Percentiles rank a stretch among this genome's conserved stretches.
These are phyloP conservation scores for Trichoderma harzianum DNA, from an alignment of 2,329 filamentous ascomycete species.

Conservation along the genomic window DNA sequence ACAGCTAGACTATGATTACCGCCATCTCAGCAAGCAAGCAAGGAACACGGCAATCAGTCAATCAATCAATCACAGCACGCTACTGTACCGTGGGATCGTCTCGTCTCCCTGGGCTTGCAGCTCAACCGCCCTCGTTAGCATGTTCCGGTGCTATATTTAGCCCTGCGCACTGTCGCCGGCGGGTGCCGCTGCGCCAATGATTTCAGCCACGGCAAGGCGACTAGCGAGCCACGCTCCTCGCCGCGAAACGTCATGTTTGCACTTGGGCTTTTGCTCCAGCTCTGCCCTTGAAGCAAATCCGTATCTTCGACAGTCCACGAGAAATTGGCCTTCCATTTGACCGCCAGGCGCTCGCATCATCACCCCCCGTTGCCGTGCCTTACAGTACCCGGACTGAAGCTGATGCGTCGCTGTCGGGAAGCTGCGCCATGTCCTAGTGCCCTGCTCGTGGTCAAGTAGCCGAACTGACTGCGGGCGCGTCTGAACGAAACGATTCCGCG, in stretches of 20 bases:
- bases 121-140: not conserved
- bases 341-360: not conserved
- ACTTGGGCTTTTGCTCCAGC: not conserved
- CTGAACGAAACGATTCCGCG: not conserved
- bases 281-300: not conserved
- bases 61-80: too few relatives aligned
- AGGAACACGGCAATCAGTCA: not conserved
- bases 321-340: not conserved
- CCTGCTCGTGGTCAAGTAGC: not conserved
- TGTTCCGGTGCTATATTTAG: not conserved
- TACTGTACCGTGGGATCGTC: not conserved
- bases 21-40: not conserved
- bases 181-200: conserved; percentile 11
- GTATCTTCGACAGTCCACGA: not conserved
- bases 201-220: conserved; percentile 3
- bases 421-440: conserved; percentile 9
- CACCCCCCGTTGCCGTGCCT: not conserved
- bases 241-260: conserved; percentile 11
- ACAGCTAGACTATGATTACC: not conserved
- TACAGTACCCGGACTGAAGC: not conserved
- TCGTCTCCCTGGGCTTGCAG: not conserved
- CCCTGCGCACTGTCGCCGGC: conserved; percentile 6
- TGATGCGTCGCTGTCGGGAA: not conserved
- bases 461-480: not conserved
- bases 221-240: conserved; percentile 8